Evolutionary conservation across 2,329 filamentous ascomycete genomes (phyloP), one percentile per base, ranked within the genome.

Genomic region (Rhynchosporium agropyri): DNA sequence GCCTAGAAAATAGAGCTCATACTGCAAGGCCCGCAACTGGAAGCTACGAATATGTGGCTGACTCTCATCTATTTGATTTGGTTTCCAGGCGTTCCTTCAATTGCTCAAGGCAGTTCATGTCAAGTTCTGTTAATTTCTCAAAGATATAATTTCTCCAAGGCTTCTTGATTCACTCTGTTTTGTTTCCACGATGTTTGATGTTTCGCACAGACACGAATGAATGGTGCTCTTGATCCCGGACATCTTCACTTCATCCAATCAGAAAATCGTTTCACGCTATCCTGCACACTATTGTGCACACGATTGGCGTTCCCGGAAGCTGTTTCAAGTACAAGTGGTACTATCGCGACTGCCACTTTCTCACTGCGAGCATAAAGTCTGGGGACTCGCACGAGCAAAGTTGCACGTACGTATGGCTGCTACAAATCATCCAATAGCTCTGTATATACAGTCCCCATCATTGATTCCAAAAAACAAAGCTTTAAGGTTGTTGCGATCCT

Each of bases 111-210:
- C 20, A 20, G 33, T 36, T 36, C 33, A 6, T 36, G 33, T 36
- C 33, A 36, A 36, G 33, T 36, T 10, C 5, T 5, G 33, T 10
- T 10, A 36, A 1, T 5, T 36, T 6, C 2, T 20, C 20, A 20
- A 20, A 20, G 33, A 36, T 36, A 10, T 36, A 20, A 20, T 36
- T 36, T 10, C 9, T 5, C 33, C 33, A 5, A 36, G 9, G 33
- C 33, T 36, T 36, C 33, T 36, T 10, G 33, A 36, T 36, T 36
- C 6, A 6, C 6, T 29, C 10, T 13, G 33, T 54, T 54, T 40
- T 10, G 61, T 60, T 63, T 63, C 61, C 48, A 26, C 8, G 31
- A 8, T 36, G 61, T 63, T 60, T 63, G 50, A 60, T 10, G 36
- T 3, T 49, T 29, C 31, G 61, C 61, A 55, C 61, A 48, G 61